Evolutionary conservation across 768 basidiomycete species (phyloP).

Genomic region (Termitomyces sp.): DNA sequence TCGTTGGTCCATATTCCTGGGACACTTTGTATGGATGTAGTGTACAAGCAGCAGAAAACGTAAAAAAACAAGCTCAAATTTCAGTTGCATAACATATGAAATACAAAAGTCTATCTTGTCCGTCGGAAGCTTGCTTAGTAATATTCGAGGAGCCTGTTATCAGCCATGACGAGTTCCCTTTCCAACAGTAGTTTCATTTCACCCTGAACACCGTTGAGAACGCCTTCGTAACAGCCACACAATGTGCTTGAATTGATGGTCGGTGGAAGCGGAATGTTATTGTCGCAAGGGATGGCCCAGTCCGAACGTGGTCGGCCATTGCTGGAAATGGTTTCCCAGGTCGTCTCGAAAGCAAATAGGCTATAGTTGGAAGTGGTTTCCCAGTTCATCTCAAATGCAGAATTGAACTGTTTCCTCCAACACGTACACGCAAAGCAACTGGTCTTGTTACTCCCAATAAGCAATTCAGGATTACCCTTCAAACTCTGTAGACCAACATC

Average conservation of each 20-base stretch:
- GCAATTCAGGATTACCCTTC: background rate
- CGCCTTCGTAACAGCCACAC: too few species aligned
- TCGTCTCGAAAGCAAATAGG: background rate
- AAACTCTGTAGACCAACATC: background rate
- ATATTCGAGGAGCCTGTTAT: too few species aligned
- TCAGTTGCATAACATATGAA: too few species aligned
- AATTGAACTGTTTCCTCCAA: background rate
- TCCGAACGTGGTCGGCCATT: background rate
- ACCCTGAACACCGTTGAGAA: too few species aligned
- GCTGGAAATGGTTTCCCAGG: background rate
- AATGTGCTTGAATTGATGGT: background rate
- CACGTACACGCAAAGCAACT: background rate
- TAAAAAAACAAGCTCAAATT: too few species aligned
- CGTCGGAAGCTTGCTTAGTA: too few species aligned
- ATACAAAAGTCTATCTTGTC: too few species aligned
- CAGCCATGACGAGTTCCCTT: too few species aligned
- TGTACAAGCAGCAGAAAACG: too few species aligned
- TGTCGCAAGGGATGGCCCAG: background rate
- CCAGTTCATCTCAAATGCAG: background rate
- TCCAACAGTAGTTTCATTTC: too few species aligned
- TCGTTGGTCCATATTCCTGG: too few species aligned
- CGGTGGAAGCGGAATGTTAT: background rate
- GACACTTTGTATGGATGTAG: too few species aligned
- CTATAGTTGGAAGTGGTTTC: background rate
- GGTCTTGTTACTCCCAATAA: background rate